Conservation (phyloP, 2,329 filamentous ascomycete species). For the Pestalotiopsis sp. region DNA sequence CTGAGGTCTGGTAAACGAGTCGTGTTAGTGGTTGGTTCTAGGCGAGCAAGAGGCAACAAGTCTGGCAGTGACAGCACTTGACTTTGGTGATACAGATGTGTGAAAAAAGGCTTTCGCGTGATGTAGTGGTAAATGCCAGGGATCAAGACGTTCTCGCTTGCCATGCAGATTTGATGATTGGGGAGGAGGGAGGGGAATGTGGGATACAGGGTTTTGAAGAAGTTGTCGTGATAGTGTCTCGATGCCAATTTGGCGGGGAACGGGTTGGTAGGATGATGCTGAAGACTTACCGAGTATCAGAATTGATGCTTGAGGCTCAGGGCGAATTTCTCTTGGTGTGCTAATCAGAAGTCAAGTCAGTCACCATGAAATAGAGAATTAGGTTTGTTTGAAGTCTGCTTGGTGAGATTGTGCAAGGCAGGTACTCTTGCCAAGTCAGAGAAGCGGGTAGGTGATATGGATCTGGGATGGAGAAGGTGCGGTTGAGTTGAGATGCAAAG, state of each 20-base stretch:
- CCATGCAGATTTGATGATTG: neutral
- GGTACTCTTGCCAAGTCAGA: neutral
- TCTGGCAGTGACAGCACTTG: neutral
- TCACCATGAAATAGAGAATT: neutral
- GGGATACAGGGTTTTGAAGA: neutral
- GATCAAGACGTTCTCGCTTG: neutral
- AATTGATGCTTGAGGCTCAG: neutral
- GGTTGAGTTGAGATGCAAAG: neutral
- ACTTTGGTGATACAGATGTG: neutral
- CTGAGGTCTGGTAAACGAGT: neutral
- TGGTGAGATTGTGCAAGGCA: no score
- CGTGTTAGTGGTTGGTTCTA: neutral
- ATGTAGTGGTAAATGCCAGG: neutral
- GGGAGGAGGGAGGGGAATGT: neutral
- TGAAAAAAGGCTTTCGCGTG: neutral
- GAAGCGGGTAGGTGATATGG: neutral
- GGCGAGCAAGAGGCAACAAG: neutral
- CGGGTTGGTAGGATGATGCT: neutral
- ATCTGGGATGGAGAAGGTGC: no score
- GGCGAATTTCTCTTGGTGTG: neutral
- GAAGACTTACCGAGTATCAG: neutral
- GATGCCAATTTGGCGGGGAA: neutral
- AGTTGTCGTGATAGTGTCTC: neutral
- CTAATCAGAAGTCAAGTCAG: neutral
- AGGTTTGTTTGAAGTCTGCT: no score